Evolutionary conservation across 192 early-diverging fungal species (phyloP).

Genomic region (Gryganskiella cystojenkinii): DNA sequence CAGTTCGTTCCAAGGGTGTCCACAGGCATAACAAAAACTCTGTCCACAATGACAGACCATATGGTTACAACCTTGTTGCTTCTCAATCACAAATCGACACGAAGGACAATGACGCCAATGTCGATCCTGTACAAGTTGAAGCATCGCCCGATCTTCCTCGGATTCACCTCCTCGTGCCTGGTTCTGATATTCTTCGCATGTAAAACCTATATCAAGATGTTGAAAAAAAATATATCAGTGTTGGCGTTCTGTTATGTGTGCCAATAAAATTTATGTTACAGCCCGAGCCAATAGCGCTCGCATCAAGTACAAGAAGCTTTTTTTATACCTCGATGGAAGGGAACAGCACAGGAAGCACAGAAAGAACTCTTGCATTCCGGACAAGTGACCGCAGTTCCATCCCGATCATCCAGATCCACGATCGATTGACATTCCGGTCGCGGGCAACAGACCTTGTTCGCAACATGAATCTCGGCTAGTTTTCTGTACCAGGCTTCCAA

Average conservation of each 20-base stretch:
- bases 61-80: constrained; percentile 47
- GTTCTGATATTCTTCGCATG: constrained; percentile 34
- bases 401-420: constrained; percentile 44
- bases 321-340: constrained; percentile 50
- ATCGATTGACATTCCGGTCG: constrained; percentile 39
- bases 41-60: constrained; percentile 53
- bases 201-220: constrained; percentile 9
- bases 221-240: not conserved
- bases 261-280: not conserved
- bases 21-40: constrained; percentile 47
- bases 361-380: constrained; percentile 50
- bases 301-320: too few species aligned
- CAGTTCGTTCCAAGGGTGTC: constrained; percentile 40
- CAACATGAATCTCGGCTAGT: constrained; percentile 44
- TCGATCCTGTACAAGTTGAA: constrained; percentile 37
- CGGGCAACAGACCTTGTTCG: constrained; percentile 49
- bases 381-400: constrained; percentile 45
- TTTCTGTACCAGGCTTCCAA: constrained; percentile 47
- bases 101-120: constrained; percentile 51
- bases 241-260: not conserved
- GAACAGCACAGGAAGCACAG: constrained; percentile 46
- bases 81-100: constrained; percentile 50
- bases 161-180: constrained; percentile 27
- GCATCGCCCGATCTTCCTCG: constrained; percentile 50
- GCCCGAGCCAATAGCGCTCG: not conserved